Evolutionary conservation across 768 basidiomycete species (phyloP).

Genomic region (Collybia sp.): DNA sequence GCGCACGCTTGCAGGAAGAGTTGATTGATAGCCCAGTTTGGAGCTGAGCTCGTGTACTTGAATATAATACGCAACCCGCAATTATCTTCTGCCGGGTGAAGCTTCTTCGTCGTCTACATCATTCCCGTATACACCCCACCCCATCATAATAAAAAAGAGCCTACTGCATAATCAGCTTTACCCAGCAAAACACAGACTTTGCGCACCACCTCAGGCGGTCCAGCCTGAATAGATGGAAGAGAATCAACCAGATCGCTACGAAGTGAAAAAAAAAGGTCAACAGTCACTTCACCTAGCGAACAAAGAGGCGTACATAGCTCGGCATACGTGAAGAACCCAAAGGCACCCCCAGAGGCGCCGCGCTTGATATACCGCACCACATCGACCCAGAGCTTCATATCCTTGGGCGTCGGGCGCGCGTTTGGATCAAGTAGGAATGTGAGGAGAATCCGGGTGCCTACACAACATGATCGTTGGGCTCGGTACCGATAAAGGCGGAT

Average conservation of each 20-base stretch:
- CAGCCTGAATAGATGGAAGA: no score
- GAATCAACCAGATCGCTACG: no score
- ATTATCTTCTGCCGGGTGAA: no score
- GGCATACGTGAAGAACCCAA: slow-evolving; percentile 55
- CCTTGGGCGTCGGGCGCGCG: slow-evolving; percentile 38
- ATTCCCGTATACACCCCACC: slow-evolving; percentile 36
- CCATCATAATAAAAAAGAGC: slow-evolving; percentile 45
- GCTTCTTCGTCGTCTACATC: neutral
- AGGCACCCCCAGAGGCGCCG: slow-evolving; percentile 39
- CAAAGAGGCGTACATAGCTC: slow-evolving; percentile 39
- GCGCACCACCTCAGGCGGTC: no score
- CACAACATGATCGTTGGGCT: neutral
- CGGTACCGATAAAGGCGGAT: no score
- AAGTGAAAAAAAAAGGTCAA: no score
- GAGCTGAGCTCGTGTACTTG: no score
- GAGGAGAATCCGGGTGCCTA: slow-evolving; percentile 45
- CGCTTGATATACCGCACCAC: slow-evolving; percentile 45
- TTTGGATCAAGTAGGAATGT: slow-evolving; percentile 41
- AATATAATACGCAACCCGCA: no score
- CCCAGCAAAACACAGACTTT: neutral
- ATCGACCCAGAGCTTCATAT: slow-evolving; percentile 58
- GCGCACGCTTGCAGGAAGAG: no score
- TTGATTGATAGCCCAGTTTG: no score
- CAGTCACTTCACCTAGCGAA: neutral
- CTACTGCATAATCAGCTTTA: slow-evolving; percentile 11